Conservation (phyloP, 495 filamentous ascomycete species). For the Penicillium longicatenatum region DNA sequence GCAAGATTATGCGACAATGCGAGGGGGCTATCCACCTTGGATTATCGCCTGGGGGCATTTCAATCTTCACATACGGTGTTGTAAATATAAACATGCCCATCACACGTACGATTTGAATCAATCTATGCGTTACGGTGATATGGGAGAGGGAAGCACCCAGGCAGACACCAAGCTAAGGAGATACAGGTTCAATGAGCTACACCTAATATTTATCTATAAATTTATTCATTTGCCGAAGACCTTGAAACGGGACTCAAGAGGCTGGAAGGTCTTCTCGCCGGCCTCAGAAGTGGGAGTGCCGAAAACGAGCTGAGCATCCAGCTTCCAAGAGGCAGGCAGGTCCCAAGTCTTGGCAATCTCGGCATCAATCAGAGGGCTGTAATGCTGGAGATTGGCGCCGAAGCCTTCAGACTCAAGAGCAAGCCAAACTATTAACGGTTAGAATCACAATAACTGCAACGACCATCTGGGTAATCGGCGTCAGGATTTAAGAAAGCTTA, state of each 20-base stretch:
- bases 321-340: constrained; percentile 46
- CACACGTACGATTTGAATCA: too few species aligned
- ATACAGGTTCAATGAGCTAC: too few species aligned
- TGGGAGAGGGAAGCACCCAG: too few species aligned
- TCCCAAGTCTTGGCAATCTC: constrained; percentile 43
- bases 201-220: background rate
- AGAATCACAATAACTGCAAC: constrained; percentile 1
- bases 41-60: too few species aligned
- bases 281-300: constrained; percentile 39
- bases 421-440: constrained; percentile 42
- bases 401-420: constrained; percentile 52
- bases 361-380: constrained; percentile 53
- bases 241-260: constrained; percentile 46
- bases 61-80: too few species aligned
- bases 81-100: too few species aligned
- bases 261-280: constrained; percentile 40
- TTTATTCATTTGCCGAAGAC: constrained; percentile 40
- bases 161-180: too few species aligned
- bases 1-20: too few species aligned
- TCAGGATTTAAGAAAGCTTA: constrained; percentile 16
- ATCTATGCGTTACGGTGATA: too few species aligned
- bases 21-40: too few species aligned
- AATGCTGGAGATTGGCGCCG: constrained; percentile 58
- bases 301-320: constrained; percentile 56
- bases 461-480: background rate